Evolutionary conservation across 2,329 filamentous ascomycete genomes (phyloP), one percentile per base, ranked within the genome.

Genomic region (Fusarium sterilihyphosum): DNA sequence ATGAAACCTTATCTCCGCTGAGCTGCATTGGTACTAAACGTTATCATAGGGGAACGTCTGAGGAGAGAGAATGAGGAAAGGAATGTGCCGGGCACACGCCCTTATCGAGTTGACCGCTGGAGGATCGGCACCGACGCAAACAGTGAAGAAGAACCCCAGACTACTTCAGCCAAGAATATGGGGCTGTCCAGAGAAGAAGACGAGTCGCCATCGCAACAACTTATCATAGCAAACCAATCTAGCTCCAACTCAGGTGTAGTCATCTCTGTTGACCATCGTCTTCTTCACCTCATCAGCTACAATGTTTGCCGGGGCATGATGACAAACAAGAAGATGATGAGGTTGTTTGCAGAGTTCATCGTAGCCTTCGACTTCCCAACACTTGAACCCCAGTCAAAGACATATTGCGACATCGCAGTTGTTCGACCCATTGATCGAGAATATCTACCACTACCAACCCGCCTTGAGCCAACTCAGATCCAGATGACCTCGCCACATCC

Each of bases 401-500:
- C 29, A 14, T n/a, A 20, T 3, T 73, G 64, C 20, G 12, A 31
- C 12, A 44, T 57, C 5, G 40, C 37, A 1, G 50, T 75, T 7
- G 17, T 75, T 5, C 71, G 62, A 16, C 41, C 49, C 2, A 24
- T 52, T 6, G 18, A 59, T 22, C 44, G 31, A 35, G 22, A 38
- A 26, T 13, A 53, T 17, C 29, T 63, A 13, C 50, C 67, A 10
- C 8, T 76, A 12, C 73, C 67, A 17, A 10, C 44, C 6, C 37
- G 33, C 12, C 73, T 75, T 3, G 20, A 50, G 14, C 73, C 73
- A 47, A 76, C 73, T 17, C 50, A 67, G n/a, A 61, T 72, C 29
- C 73, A 76, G 31, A 76, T 76, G 73, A 72, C 57, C 35, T 63
- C 35, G 2, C 65, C 71, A 7, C 74, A 76, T 26, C 60, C 67